Base-by-base conservation (phyloP, 768 basidiomycete species). In the Leucocoprinus leucothites region DNA sequence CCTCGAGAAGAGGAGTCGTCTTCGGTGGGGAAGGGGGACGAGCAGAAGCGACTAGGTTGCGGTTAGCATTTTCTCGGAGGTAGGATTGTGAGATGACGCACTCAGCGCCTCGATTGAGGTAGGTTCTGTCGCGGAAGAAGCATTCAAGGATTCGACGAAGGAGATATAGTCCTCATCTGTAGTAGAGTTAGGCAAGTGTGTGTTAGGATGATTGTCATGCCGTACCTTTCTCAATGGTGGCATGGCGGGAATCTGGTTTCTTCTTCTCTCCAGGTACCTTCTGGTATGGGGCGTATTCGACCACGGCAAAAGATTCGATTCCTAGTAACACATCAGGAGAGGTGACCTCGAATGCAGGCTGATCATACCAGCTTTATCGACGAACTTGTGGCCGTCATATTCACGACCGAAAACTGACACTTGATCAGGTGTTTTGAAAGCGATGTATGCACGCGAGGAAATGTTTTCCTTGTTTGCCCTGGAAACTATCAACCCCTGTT, bases 241-340 rank as follows among this genome's bases (percentile, higher is more conserved):
- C 91, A 61, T 86, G 87, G 21, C 93, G 77, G 34, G 80, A 80
- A 63, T 99, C 96, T 0, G 68, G 67, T 71, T 96, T 98, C 71
- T 73, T 75, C 68, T 85, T 85, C 69, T 88, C 84, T 0, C 79
- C 65, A 0, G 94, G 91, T 9, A 88, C 70, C 65, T 94, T 97
- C 68, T 94, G 94, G 59, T 88, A 91, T 3, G 94, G 93, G 0
- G 97, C 90, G 64, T 90, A 98, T 69, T 99, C 96, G 6, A 99
- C 94, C 3, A 97, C 76, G 1, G 91, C 94, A 47, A 87, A 79
- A 1, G 85, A 91, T 66, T 96, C 92, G 63, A 87, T 88, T 14
- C 96, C 96, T 96, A 13, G 31, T 34, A n/a, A n/a, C n/a, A n/a
- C n/a, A n/a, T n/a, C n/a, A n/a, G n/a, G 60, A 4, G 19, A n/a